Evolutionary conservation across 805 yeast genomes (phyloP).

Genomic region (Barnettozyma californica): DNA sequence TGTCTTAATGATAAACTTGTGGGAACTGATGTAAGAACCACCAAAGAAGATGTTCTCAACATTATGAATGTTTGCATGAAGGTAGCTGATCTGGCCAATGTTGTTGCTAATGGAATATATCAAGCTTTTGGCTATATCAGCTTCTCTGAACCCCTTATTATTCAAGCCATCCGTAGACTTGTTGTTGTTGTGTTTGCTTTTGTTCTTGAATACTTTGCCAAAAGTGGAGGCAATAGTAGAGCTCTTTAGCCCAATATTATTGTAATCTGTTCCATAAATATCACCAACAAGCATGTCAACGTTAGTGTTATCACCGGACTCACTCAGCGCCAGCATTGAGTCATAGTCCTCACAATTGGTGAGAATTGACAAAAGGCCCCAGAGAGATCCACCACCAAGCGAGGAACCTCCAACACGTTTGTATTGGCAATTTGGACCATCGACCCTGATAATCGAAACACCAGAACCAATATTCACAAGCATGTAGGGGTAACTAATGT

Average conservation of each 20-base stretch:
- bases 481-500: slow-evolving; percentile 67
- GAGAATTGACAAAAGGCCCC: slow-evolving; percentile 87
- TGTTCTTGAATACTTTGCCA: slow-evolving; percentile 84
- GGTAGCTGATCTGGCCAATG: slow-evolving; percentile 92
- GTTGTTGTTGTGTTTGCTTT: slow-evolving; percentile 17
- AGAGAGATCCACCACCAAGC: slow-evolving; percentile 93
- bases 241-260: slow-evolving; percentile 85
- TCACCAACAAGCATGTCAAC: slow-evolving; percentile 96
- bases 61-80: slow-evolving; percentile 84
- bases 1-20: slow-evolving; percentile 91
- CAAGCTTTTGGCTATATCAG: slow-evolving; percentile 82
- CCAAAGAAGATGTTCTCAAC: slow-evolving; percentile 90
- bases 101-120: slow-evolving; percentile 88
- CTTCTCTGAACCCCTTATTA: slow-evolving; percentile 22
- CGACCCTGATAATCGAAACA: slow-evolving; percentile 91
- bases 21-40: slow-evolving; percentile 94
- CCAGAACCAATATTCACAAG: slow-evolving; percentile 96
- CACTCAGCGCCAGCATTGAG: slow-evolving; percentile 91
- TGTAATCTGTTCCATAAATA: slow-evolving; percentile 85
- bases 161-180: slow-evolving; percentile 27
- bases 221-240: slow-evolving; percentile 88
- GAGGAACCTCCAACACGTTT: slow-evolving; percentile 94
- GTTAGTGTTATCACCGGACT: slow-evolving; percentile 82
- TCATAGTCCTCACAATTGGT: slow-evolving; percentile 87
- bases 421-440: slow-evolving; percentile 63